Percentiles rank a stretch among this genome's conserved stretches.
Conservation (phyloP, 441 rosid genomes). For the Biscutella auriculata region DNA sequence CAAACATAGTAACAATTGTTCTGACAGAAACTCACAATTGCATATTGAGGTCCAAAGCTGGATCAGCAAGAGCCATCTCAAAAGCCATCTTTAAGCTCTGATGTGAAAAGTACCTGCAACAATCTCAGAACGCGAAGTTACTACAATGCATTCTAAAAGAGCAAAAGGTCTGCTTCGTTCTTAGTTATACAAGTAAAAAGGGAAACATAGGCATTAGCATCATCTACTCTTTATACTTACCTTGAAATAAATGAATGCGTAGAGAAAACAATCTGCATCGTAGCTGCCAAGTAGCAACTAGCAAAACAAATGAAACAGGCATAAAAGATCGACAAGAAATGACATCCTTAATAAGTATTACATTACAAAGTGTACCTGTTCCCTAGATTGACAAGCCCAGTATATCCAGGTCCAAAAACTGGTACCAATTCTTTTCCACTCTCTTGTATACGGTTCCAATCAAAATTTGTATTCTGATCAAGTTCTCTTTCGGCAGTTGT, state of each 20-base stretch:
- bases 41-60: constrained; percentile 87
- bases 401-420: constrained; percentile 84
- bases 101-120: constrained; percentile 50
- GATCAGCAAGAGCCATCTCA: constrained; percentile 89
- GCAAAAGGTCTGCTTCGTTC: not conserved
- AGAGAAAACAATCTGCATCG: constrained; percentile 91
- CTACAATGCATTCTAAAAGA: not conserved
- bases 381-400: constrained; percentile 91
- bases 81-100: constrained; percentile 68
- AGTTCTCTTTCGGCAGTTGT: constrained; percentile 99
- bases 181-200: not conserved
- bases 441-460: constrained; percentile 98
- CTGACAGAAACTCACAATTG: constrained; percentile 62
- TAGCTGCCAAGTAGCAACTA: constrained; percentile 98
- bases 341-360: not conserved
- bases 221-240: constrained; percentile 27
- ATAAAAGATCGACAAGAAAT: constrained; percentile 1
- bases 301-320: constrained; percentile 17
- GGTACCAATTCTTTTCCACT: constrained; percentile 82
- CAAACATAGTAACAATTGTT: constrained; percentile 9
- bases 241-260: constrained; percentile 54
- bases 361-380: constrained; percentile 53
- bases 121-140: constrained; percentile 10
- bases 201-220: constrained; percentile 2
- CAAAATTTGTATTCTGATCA: constrained; percentile 90